phyloP scores from a whole-genome alignment of 768 basidiomycete species.

The Rickenella mellea region DNA sequence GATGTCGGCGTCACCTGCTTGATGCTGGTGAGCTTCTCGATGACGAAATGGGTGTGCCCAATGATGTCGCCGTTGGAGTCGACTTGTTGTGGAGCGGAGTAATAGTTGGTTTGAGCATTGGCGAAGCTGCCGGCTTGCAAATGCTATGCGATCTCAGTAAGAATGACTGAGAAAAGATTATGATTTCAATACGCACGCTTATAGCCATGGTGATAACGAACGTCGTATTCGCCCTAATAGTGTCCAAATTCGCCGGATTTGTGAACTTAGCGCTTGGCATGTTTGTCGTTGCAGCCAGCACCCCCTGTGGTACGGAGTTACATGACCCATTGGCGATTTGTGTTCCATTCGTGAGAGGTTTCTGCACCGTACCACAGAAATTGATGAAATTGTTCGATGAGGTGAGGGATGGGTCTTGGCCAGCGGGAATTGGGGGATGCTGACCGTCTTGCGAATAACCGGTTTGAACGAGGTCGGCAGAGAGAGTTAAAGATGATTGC shows the following conservation, averaged over 20 bases:
- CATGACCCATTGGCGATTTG: constrained; percentile 31
- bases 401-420: constrained; percentile 38
- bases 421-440: constrained; percentile 25
- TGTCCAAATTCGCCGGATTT: constrained; percentile 27
- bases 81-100: constrained; percentile 39
- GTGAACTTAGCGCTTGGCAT: constrained; percentile 42
- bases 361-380: constrained; percentile 13
- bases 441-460: constrained; percentile 45
- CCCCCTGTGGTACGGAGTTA: constrained; percentile 43
- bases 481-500: constrained; percentile 39
- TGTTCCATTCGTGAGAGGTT: constrained; percentile 31
- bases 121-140: constrained; percentile 39
- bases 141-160: constrained; percentile 24
- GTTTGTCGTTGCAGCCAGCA: constrained; percentile 30
- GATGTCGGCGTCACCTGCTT: constrained; percentile 33
- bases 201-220: constrained; percentile 38
- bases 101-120: constrained; percentile 39
- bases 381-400: constrained; percentile 32
- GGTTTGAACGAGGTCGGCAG: constrained; percentile 37
- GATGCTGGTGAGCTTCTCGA: constrained; percentile 36
- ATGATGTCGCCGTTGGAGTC: constrained; percentile 32
- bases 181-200: constrained; percentile 29
- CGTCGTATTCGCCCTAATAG: constrained; percentile 27
- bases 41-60: constrained; percentile 51
- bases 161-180: no score